These are phyloP conservation scores for Tulasnella sp. DNA, from an alignment of 768 basidiomycete species.

Conservation along the genomic window DNA sequence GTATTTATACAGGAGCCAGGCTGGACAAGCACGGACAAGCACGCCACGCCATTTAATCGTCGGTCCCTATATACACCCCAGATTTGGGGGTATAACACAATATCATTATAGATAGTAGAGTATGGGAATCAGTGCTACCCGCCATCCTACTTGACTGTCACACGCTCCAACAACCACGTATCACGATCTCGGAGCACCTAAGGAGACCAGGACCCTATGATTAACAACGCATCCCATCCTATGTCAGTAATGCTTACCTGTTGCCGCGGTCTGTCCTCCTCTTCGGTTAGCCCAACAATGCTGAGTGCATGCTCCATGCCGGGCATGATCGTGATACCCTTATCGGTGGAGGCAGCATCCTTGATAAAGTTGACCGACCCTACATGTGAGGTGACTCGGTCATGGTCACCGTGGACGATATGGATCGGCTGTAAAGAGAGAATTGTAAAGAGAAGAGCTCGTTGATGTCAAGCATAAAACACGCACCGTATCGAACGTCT, in stretches of 20 bases:
- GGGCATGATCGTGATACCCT: neutral
- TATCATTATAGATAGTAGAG: too few relatives aligned
- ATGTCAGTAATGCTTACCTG: neutral
- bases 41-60: too few relatives aligned
- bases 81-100: too few relatives aligned
- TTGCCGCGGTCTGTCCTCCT: neutral
- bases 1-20: too few relatives aligned
- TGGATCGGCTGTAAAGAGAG: neutral
- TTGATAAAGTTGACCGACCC: neutral
- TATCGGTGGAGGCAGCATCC: neutral
- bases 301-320: neutral
- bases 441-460: too few relatives aligned
- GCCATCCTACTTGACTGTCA: neutral
- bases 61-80: too few relatives aligned
- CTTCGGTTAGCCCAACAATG: neutral
- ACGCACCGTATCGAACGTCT: neutral
- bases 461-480: too few relatives aligned
- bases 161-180: neutral
- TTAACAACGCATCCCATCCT: neutral
- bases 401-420: neutral
- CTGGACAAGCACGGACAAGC: too few relatives aligned
- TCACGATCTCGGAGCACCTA: neutral
- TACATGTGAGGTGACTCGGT: neutral
- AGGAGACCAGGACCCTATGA: neutral
- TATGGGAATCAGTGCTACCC: too few relatives aligned